Base-by-base conservation (phyloP, 164 flowering plant genomes). In the Paratinospora sagittata region DNA sequence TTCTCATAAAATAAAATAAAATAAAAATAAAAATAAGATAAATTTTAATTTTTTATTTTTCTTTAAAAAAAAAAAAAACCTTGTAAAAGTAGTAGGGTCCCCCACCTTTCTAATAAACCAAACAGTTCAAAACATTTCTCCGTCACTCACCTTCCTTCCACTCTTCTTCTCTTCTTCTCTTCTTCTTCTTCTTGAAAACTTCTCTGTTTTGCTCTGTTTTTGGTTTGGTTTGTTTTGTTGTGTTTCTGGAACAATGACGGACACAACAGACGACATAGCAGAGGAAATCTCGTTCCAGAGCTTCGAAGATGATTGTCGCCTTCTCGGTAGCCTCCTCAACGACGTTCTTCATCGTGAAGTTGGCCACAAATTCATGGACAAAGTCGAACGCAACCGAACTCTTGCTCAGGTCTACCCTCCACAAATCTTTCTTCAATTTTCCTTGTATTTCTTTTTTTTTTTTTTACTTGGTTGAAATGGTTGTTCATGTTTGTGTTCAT, bases 261-360 rank as follows among this genome's bases (percentile, higher is more conserved):
- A 91, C 73, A 84, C 90, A 0, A 90, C 90, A 19, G 97, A 91
- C 75, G 97, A 91, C 68, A 90, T 91, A 52, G 95, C 97, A 6
- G 95, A 90, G 81, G 97, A 87, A 62, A 91, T 91, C 67, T 87
- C 91, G 58, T 90, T 90, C 74, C 93, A 88, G 80, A 81, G 86
- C 81, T 88, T 84, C 76, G 95, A 91, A 3, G 97, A 91, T 65
- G 95, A 88, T 77, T 88, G 91, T 30, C 82, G 78, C 58, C 68
- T 91, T 33, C 90, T 91, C 37, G 86, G 85, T 0, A 91, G 80
- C 71, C 90, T 90, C 43, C 85, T 91, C 62, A 83, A 85, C 65
- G 97, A 91, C 55, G 90, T 90, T 33, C 84, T 91, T 67, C 92
- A 85, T 63, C 63, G 93, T 23, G 93, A 90, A 67, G 89, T 82